Evolutionary conservation across 257 asterid species (phyloP), one percentile per base, ranked within the genome.

Genomic region (Solanum pimpinellifolium): DNA sequence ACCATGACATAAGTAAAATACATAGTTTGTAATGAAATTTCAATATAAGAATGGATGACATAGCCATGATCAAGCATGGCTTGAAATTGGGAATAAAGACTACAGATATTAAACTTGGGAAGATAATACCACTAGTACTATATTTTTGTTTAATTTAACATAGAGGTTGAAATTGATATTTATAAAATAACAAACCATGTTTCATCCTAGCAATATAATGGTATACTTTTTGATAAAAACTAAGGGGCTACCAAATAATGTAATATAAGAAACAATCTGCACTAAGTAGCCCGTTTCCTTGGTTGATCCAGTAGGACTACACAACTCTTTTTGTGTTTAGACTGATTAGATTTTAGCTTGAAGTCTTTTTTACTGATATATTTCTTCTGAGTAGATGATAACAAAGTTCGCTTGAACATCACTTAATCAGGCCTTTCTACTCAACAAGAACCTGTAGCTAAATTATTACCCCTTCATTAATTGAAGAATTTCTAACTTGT

Each of bases 381-480:
- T 84, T 46, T 78, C 77, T 91, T 89, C 39, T 62, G 86, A 90
- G 91, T 92, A 94, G 97, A 92, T 89, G 29, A 60, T 77, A 66
- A 74, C 87, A 76, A 80, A 85, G 85, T 35, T 87, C 66, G 84
- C 83, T 75, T 44, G 89, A 85, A 46, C 91, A 90, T 72, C 90
- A 77, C 87, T 69, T 65, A 85, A 89, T 81, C 90, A 86, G 88
- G 84, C 87, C 52, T 89, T 89, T 78, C 87, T 89, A 87, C 89
- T 80, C 88, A 68, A 46, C 13, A 86, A 85, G 86, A 83, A 82
- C 35, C 70, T 56, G 86, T 85, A 90, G 89, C 87, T 86, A 75
- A 92, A 80, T 85, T 88, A 85, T 85, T 52, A 59, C 73, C 60
- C 41, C 44, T 44, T 75, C 74, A 49, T 75, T 59, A 88, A 66